Evolutionary conservation across 2,329 filamentous ascomycete genomes (phyloP).

Genomic region (Podosphaera xanthii): DNA sequence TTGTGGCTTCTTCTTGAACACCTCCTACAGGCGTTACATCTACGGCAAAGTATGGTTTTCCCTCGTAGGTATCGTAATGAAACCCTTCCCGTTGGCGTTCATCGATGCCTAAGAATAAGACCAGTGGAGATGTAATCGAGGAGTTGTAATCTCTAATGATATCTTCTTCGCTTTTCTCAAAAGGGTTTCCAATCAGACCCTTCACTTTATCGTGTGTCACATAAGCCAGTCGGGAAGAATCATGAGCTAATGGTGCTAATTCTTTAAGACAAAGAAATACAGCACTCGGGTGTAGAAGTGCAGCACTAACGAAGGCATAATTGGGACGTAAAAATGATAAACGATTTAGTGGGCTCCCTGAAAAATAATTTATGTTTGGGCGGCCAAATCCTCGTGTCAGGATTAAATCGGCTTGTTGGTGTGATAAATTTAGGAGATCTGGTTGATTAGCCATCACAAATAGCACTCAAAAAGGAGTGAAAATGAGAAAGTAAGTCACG

Average conservation of each 20-base stretch:
- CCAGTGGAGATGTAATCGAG: slow-evolving; percentile 36
- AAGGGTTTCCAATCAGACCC: slow-evolving; percentile 51
- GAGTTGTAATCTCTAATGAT: slow-evolving; percentile 55
- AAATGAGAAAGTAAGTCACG: too few species aligned
- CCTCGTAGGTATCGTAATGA: slow-evolving; percentile 41
- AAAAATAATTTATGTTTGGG: slow-evolving; percentile 68
- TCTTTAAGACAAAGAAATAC: slow-evolving; percentile 60
- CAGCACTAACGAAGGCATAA: slow-evolving; percentile 42
- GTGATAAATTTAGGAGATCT: slow-evolving; percentile 14
- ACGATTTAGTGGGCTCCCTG: slow-evolving; percentile 54
- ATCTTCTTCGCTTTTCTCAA: slow-evolving; percentile 48
- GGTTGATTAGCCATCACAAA: slow-evolving; percentile 12
- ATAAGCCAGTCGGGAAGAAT: slow-evolving; percentile 39
- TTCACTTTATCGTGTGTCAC: slow-evolving; percentile 46
- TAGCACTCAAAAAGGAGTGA: too few species aligned
- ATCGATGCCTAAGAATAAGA: slow-evolving; percentile 71
- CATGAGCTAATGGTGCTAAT: slow-evolving; percentile 48
- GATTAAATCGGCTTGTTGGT: slow-evolving; percentile 25
- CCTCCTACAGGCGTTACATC: slow-evolving; percentile 57
- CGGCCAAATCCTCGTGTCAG: slow-evolving; percentile 55
- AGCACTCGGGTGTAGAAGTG: slow-evolving; percentile 40
- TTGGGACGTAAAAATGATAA: slow-evolving; percentile 57
- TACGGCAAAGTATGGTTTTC: slow-evolving; percentile 69
- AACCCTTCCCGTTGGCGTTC: slow-evolving; percentile 33
- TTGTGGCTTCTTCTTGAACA: slow-evolving; percentile 36